Conservation (phyloP, 768 basidiomycete species). For the Lactarius deliciosus region DNA sequence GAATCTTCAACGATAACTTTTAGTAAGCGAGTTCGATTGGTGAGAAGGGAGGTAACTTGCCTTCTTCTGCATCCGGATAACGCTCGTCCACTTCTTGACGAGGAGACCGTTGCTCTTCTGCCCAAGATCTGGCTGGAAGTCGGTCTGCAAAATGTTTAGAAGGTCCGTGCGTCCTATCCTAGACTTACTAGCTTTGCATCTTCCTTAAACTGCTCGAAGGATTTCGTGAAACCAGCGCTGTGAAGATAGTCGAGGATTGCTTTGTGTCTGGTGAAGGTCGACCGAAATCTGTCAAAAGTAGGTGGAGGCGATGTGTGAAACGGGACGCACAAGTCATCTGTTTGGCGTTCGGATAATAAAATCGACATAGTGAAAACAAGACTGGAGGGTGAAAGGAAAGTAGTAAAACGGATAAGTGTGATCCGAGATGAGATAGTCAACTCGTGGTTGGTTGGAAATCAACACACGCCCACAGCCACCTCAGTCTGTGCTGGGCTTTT, state of each 20-base stretch:
- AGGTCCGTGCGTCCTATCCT: not conserved
- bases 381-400: not conserved
- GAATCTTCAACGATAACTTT: constrained; percentile 42
- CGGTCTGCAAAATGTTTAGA: constrained; percentile 29
- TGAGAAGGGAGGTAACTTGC: constrained; percentile 6
- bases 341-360: constrained; percentile 25
- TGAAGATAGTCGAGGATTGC: constrained; percentile 41
- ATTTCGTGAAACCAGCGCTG: constrained; percentile 37
- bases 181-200: constrained; percentile 30
- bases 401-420: not conserved
- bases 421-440: constrained; percentile 10
- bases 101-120: constrained; percentile 31
- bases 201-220: constrained; percentile 37
- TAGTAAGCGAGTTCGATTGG: not conserved
- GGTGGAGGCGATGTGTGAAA: not conserved
- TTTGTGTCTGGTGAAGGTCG: constrained; percentile 35
- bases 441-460: constrained; percentile 7
- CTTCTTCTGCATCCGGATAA: constrained; percentile 33
- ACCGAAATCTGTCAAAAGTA: constrained; percentile 9
- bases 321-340: constrained; percentile 25
- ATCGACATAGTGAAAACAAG: constrained; percentile 18
- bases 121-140: constrained; percentile 35
- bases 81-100: constrained; percentile 32
- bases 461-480: not conserved
- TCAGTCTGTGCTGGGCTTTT: not conserved